Conservation (phyloP, 768 basidiomycete genomes). For the Kwoniella dejecticola region DNA sequence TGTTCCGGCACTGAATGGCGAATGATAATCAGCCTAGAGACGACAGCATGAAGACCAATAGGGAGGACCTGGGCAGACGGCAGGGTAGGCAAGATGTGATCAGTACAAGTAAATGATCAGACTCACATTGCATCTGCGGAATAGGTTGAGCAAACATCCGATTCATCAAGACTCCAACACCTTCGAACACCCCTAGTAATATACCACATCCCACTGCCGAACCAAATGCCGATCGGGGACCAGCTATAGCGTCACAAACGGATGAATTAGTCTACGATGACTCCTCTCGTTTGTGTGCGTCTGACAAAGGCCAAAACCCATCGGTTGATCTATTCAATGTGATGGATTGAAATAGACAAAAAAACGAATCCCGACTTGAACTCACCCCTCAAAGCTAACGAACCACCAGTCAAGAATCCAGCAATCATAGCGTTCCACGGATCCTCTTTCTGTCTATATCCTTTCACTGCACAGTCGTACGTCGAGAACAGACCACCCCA, state of each 20-base stretch:
- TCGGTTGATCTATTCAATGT: too few relatives aligned
- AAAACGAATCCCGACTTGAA: too few relatives aligned
- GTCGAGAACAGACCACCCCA: conserved; percentile 93
- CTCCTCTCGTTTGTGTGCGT: too few relatives aligned
- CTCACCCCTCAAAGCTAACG: conserved; percentile 88
- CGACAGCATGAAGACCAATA: too few relatives aligned
- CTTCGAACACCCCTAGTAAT: conserved; percentile 67
- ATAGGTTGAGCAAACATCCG: conserved; percentile 68
- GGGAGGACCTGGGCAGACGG: background rate
- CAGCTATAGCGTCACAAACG: conserved; percentile 73
- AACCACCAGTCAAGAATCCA: conserved; percentile 98
- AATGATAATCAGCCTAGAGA: background rate
- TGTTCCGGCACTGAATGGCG: background rate
- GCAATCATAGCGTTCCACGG: conserved; percentile 99
- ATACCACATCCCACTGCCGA: conserved; percentile 97
- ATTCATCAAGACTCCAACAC: conserved; percentile 88
- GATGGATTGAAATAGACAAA: too few relatives aligned
- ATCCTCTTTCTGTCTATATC: conserved; percentile 94
- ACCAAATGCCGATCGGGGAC: conserved; percentile 83
- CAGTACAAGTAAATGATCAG: too few relatives aligned
- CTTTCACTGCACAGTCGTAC: conserved; percentile 97
- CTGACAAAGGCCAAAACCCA: too few relatives aligned
- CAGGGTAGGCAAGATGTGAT: too few relatives aligned
- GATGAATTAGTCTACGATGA: too few relatives aligned
- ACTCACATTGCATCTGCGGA: conserved; percentile 53